Base-by-base conservation (phyloP, 129 eudicot species). In the Flaveria linearis region DNA sequence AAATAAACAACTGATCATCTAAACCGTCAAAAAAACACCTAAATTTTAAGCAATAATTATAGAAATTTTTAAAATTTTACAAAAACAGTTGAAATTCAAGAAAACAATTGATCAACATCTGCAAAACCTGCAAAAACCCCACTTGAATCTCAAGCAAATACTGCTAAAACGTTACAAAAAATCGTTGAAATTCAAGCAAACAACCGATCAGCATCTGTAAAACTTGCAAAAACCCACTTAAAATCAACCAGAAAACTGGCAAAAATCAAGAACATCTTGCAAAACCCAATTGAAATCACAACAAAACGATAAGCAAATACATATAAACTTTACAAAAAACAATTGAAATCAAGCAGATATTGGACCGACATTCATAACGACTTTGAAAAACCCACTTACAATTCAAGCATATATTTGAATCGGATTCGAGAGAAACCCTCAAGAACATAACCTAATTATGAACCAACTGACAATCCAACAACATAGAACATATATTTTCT, bases 301-400 rank as follows among this genome's bases (percentile, higher is more conserved):
- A 15, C 77, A 73, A 18, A 18, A 55, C 5, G 18, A 55, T 72
- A 15, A 17, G 43, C 12, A 36, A 69, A 69, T 22, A n/a, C 41
- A 69, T 16, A 43, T 56, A 13, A 58, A 20, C 22, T 20, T 20
- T 20, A 20, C 22, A 20, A 56, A 65, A 43, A 74, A 66, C 28
- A 16, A 23, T 20, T 20, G 33, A 68, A 77, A 23, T 26, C 47
- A 77, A 68, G 7, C 16, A 56, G 43, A 70, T 75, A 30, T 52
- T 3, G 43, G 5, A 23, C 23, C 39, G 56, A 43, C 73, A 80
- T 7, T 46, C 22, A 33, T 0, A 50, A 36, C 0, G 39, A 71
- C 28, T 62, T 62, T 62, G 22, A 39, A 58, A 79, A 72, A 42
- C 28, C 56, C 18, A 62, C 45, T 80, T 73, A 77, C 57, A 64